These are phyloP conservation scores for Centella asiatica DNA, from an alignment of 129 eudicot genomes.

Conservation along the genomic window DNA sequence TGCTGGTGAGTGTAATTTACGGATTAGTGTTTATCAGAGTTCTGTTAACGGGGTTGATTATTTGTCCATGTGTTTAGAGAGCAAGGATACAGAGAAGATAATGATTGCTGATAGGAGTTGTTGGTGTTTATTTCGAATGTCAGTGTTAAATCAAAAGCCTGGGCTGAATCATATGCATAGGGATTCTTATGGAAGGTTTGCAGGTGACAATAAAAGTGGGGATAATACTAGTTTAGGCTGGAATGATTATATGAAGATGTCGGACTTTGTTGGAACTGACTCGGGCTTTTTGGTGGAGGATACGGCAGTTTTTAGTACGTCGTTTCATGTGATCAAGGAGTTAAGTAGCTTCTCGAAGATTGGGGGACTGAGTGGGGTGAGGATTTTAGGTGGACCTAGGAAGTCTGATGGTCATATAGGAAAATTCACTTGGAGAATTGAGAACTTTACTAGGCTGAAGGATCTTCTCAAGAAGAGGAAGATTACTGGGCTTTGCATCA, in stretches of 20 bases:
- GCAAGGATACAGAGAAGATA: conserved; percentile 87
- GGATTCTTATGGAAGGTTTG: conserved; percentile 94
- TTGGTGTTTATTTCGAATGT: conserved; percentile 98
- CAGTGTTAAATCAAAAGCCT: conserved; percentile 83
- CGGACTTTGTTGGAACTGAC: conserved; percentile 54
- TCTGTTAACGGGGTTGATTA: conserved; percentile 81
- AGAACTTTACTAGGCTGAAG: conserved; percentile 82
- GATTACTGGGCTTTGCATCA: conserved; percentile 97
- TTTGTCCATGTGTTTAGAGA: conserved; percentile 97
- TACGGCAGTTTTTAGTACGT: conserved; percentile 87
- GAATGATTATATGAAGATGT: conserved; percentile 97
- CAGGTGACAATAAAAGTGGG: conserved; percentile 93
- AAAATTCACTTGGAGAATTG: conserved; percentile 91
- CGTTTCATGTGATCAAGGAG: conserved; percentile 92
- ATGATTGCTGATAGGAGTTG: conserved; percentile 72
- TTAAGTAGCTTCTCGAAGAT: conserved; percentile 58
- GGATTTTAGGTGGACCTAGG: conserved; percentile 50
- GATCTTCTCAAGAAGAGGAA: conserved; percentile 94
- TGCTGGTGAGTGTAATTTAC: conserved; percentile 91
- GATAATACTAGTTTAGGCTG: conserved; percentile 98
- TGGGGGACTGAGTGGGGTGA: conserved; percentile 54
- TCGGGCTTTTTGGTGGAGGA: conserved; percentile 85
- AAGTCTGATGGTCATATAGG: conserved; percentile 91
- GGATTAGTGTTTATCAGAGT: conserved; percentile 96
- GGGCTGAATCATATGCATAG: conserved; percentile 81